Evolutionary conservation across 1,139 yeast species (phyloP).

Genomic region (Taphrina confusa): DNA sequence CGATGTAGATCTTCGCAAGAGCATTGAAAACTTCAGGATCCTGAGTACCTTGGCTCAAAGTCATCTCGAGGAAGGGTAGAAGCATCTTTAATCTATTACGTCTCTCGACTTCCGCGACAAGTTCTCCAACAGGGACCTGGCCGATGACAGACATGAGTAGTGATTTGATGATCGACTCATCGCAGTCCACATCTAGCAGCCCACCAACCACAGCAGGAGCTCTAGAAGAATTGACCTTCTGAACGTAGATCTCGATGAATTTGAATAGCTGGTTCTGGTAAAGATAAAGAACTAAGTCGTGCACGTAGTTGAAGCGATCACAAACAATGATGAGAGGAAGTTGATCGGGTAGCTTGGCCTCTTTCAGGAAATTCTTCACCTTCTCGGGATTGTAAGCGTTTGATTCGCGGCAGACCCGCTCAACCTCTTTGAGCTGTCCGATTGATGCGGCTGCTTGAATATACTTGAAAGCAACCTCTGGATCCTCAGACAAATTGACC

Average conservation of each 20-base stretch:
- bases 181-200: constrained; percentile 93
- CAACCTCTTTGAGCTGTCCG: constrained; percentile 91
- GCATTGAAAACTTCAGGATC: constrained; percentile 94
- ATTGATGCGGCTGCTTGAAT: constrained; percentile 90
- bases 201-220: constrained; percentile 98
- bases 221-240: constrained; percentile 91
- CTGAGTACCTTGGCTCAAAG: constrained; percentile 80
- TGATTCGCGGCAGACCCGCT: constrained; percentile 91
- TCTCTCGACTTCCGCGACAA: constrained; percentile 93
- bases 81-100: constrained; percentile 89
- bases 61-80: constrained; percentile 88
- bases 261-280: constrained; percentile 95
- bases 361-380: constrained; percentile 94
- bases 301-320: constrained; percentile 87
- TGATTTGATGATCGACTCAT: constrained; percentile 79
- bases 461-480: constrained; percentile 93
- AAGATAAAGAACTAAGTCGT: constrained; percentile 86
- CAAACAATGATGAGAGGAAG: constrained; percentile 94
- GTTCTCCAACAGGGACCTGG: constrained; percentile 86
- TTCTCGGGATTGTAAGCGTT: constrained; percentile 94
- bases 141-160: constrained; percentile 85
- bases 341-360: constrained; percentile 90
- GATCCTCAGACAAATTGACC: constrained; percentile 89
- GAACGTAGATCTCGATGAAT: constrained; percentile 95
- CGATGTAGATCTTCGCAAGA: constrained; percentile 95